Base-by-base conservation (phyloP, 108 stramenopile genomes). In the Nitzschia inconspicua region DNA sequence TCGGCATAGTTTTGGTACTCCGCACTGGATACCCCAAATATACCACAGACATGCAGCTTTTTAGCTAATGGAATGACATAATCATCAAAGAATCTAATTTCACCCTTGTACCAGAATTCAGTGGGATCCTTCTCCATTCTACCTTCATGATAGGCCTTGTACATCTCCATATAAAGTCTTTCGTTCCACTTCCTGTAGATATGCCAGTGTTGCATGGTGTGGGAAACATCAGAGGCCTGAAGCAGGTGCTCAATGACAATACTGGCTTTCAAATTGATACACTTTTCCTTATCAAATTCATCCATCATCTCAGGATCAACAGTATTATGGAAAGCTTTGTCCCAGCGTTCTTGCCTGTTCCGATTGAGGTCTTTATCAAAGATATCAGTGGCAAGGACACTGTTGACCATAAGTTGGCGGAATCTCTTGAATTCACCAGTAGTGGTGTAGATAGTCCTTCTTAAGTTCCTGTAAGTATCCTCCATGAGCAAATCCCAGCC, bases 311-410 rank as follows among this genome's bases (percentile, higher is more conserved):
- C n/a, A n/a, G n/a, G n/a, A n/a, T n/a, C n/a, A n/a, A n/a, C n/a
- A n/a, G n/a, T n/a, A n/a, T n/a, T n/a, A 14, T 64, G 58, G 51
- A 75, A 75, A 5, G 73, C 73, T 25, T 75, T 69, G n/a, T 67
- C 55, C 73, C 73, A 75, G 16, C 73, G 67, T 7, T 40, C 35
- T 40, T 75, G 61, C 0, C 58, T 60, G 8, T 40, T 46, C 8
- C 47, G 56, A 23, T 63, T 63, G 53, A 68, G 66, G 46, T 77
- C 76, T 28, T 60, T 57, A 57, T 75, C 73, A 6, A 70, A 71
- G 23, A 80, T 80, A 56, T 80, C 79, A 11, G 79, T 80, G n/a
- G 71, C 79, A 66, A 80, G 60, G 51, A 80, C 79, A 60, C 64
- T 72, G 32, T 72, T 67, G 22, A 80, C 72, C 39, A 80, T 70